phyloP scores from a whole-genome alignment of 805 yeast genomes.

The Scheffersomyces coipomensis region DNA sequence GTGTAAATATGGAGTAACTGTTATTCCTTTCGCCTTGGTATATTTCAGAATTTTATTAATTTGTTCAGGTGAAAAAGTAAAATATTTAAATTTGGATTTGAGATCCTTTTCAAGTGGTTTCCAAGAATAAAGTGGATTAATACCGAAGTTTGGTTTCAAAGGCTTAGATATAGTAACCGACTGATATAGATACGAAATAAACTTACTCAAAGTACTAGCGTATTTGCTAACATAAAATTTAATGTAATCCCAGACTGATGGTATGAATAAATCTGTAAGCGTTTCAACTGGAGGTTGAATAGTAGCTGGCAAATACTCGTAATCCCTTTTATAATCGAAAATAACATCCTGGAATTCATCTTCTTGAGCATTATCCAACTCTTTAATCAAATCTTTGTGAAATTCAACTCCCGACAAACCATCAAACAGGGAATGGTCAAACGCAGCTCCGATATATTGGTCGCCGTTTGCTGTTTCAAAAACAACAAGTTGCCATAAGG shows the following conservation, averaged over 20 bases:
- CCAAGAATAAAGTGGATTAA: slow-evolving; percentile 9
- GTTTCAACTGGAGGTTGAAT: slow-evolving; percentile 7
- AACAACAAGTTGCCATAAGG: slow-evolving; percentile 20
- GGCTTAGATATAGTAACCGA: neutral
- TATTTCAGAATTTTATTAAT: slow-evolving; percentile 7
- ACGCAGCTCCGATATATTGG: slow-evolving; percentile 16
- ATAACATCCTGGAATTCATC: slow-evolving; percentile 3
- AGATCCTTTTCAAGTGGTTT: slow-evolving; percentile 6
- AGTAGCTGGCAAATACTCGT: slow-evolving; percentile 4
- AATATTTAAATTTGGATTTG: slow-evolving; percentile 9
- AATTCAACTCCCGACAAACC: slow-evolving; percentile 29
- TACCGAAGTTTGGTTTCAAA: slow-evolving; percentile 1
- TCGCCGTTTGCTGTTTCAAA: slow-evolving; percentile 7
- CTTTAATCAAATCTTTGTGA: slow-evolving; percentile 20
- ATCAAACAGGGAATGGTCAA: slow-evolving; percentile 28
- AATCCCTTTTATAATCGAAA: slow-evolving; percentile 8
- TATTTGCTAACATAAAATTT: slow-evolving; percentile 4
- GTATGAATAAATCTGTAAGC: slow-evolving; percentile 9
- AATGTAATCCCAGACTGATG: slow-evolving; percentile 4
- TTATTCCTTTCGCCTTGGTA: slow-evolving; percentile 16
- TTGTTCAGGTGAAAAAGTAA: slow-evolving; percentile 12
- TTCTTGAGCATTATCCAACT: slow-evolving; percentile 8
- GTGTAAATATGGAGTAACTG: slow-evolving; percentile 20
- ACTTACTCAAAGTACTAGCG: neutral
- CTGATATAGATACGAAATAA: neutral